Evolutionary conservation across 2,329 filamentous ascomycete species (phyloP).

Genomic region (Hymenoscyphus linearis): DNA sequence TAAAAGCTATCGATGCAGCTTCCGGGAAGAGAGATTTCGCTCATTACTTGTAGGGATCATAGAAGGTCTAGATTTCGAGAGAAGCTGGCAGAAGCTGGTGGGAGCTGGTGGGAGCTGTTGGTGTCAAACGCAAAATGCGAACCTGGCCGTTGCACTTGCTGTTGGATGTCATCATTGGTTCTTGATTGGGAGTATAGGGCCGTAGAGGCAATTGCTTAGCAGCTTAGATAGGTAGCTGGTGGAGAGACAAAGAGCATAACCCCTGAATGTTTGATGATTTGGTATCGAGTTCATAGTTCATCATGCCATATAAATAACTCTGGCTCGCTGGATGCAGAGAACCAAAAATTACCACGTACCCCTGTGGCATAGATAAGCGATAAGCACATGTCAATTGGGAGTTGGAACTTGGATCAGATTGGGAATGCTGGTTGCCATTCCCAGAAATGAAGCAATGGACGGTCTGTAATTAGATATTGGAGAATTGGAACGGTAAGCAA

Average conservation of each 20-base stretch:
- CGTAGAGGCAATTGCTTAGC: no score
- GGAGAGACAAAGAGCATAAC: background rate
- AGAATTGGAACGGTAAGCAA: no score
- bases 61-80: background rate
- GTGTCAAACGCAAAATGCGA: background rate
- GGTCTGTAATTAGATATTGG: background rate
- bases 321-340: background rate
- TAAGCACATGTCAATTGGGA: background rate
- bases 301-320: background rate
- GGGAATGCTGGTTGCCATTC: background rate
- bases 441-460: background rate
- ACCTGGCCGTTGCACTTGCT: background rate
- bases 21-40: background rate
- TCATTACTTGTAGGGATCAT: background rate
- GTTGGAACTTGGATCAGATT: background rate
- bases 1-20: background rate
- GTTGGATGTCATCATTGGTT: background rate
- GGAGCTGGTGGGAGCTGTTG: background rate
- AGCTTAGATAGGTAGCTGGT: no score
- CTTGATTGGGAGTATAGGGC: background rate
- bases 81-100: background rate
- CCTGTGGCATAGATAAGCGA: background rate
- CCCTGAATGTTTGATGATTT: background rate
- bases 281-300: background rate
- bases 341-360: background rate